Percentiles rank a stretch among this genome's conserved stretches.
Conservation (phyloP, 2,329 filamentous ascomycete species). For the Colletotrichum salicis region DNA sequence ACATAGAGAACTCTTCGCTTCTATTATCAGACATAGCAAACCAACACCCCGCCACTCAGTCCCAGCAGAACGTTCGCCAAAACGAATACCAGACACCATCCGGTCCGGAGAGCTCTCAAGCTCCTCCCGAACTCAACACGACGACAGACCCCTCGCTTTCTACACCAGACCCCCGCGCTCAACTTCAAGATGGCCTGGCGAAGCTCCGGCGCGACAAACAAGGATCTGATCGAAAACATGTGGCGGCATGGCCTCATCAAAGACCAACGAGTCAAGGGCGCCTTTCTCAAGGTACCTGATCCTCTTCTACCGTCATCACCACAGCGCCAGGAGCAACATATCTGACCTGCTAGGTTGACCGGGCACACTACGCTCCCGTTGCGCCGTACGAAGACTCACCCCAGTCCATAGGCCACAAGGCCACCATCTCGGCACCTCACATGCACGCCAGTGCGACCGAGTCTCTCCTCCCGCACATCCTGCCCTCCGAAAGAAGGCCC, state of each 20-base stretch:
- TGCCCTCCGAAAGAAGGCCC: slow-evolving; percentile 46
- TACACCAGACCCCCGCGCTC: neutral
- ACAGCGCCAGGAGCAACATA: neutral
- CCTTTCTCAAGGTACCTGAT: slow-evolving; percentile 74
- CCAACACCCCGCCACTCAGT: neutral
- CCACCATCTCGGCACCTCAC: slow-evolving; percentile 69
- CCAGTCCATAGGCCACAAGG: slow-evolving; percentile 64
- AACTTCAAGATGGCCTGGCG: slow-evolving; percentile 83
- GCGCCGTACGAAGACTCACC: slow-evolving; percentile 74
- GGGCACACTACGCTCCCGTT: slow-evolving; percentile 81
- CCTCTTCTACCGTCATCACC: slow-evolving; percentile 22
- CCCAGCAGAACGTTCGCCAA: neutral
- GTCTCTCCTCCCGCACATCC: slow-evolving; percentile 57
- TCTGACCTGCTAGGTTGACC: slow-evolving; percentile 74
- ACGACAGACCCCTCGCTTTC: neutral
- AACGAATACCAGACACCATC: slow-evolving; percentile 19
- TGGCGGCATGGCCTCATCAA: slow-evolving; percentile 77
- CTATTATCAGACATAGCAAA: neutral
- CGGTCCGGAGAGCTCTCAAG: slow-evolving; percentile 18
- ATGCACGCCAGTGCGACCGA: slow-evolving; percentile 69
- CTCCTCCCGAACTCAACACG: slow-evolving; percentile 10
- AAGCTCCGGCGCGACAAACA: slow-evolving; percentile 80
- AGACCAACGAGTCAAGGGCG: slow-evolving; percentile 76
- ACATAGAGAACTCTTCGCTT: neutral
- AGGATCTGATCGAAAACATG: slow-evolving; percentile 81